Evolutionary conservation across 129 eudicot species (phyloP).

Genomic region (Oenanthe sinensis): DNA sequence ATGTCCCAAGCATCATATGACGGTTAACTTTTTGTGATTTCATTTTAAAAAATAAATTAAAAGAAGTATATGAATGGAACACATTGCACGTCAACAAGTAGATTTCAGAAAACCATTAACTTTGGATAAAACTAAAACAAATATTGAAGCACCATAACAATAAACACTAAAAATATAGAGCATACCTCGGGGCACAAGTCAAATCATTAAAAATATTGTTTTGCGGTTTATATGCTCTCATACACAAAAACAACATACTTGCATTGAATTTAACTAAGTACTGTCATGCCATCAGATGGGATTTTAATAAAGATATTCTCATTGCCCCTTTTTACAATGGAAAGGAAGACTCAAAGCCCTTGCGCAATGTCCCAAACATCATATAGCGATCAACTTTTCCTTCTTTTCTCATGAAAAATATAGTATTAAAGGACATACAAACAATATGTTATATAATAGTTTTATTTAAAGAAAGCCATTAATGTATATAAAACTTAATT

Average conservation of each 20-base stretch:
- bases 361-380: constrained; percentile 84
- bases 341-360: constrained; percentile 59
- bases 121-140: background rate
- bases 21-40: constrained; percentile 2
- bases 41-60: background rate
- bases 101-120: background rate
- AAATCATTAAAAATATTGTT: background rate
- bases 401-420: background rate
- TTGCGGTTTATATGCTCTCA: background rate
- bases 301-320: constrained; percentile 19
- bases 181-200: background rate
- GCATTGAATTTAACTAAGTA: background rate
- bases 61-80: background rate
- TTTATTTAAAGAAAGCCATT: background rate
- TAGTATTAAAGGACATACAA: no score
- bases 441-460: no score
- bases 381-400: constrained; percentile 22
- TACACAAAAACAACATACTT: background rate
- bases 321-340: constrained; percentile 29
- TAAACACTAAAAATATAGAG: background rate
- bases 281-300: constrained; percentile 62
- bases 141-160: background rate
- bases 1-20: constrained; percentile 72
- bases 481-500: background rate
- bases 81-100: background rate